Evolutionary conservation across 805 yeast genomes (phyloP), one percentile per base, ranked within the genome.

Genomic region (Wickerhamomyces subpelliculosus): DNA sequence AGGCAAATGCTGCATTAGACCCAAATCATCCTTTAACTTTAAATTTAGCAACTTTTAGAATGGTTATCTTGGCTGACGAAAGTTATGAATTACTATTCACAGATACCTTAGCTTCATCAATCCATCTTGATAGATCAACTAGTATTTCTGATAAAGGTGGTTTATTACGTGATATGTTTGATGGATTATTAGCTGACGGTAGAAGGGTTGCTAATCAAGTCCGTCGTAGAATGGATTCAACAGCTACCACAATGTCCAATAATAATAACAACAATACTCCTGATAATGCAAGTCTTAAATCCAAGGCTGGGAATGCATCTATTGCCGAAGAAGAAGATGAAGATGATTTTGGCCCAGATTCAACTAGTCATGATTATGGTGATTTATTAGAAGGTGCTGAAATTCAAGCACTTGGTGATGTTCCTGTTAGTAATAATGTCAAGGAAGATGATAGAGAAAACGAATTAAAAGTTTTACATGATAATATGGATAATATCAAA

Each of bases 1-100:
- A 68, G 21, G 87, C 86, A 35, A 87, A 88, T 54, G 85, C 78
- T 5, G 96, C 95, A 0, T 63, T 87, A 27, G 85, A 87, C 54
- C 96, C 96, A 4, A 69, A 73, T 24, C 74, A 80, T 24, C 95
- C 95, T 1, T 77, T 81, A 9, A 76, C 65, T 41, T 70, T 89
- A 37, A 84, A 83, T 37, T 64, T 87, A 14, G 86, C 97, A 0
- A 88, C 96, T 0, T 90, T 90, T 63, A 68, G 97, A 44, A 90
- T 90, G 98, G 94, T 93, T 1, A 65, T 93, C 6, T 65, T 90
- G 6, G 97, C 97, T 0, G 96, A 89, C 57, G 97, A 88, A 52
- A 84, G 96, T 0, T 83, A 87, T 48, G 97, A 93, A 58, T 66
- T 83, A 29, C 77, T 90, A 44, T 93, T 93, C 62, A 70, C 85